Base-by-base conservation (phyloP, 306 rosid species). In the Cicer chorassanicum region DNA sequence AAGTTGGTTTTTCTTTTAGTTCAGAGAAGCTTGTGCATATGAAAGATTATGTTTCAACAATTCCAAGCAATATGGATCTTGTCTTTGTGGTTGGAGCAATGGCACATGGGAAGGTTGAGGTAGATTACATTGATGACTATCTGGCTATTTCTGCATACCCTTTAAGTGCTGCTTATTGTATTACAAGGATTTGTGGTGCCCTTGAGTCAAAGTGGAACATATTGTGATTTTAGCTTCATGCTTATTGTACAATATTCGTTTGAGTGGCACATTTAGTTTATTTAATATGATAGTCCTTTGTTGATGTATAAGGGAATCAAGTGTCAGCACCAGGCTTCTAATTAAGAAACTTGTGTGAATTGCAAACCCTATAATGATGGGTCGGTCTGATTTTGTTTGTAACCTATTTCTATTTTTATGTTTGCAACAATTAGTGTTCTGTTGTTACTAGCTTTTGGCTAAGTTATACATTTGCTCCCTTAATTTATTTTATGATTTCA, bases 161-260 rank as follows among this genome's bases (percentile, higher is more conserved):
- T 19, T 73, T 87, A 62, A 91, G 92, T 76, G 97, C 95, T 67
- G 95, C 92, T 1, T 81, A 66, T 74, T 91, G 97, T 50, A 85
- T 87, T 56, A 13, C 91, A 16, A 89, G 84, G 84, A 86, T 91
- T 60, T 75, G 83, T 50, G 71, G 50, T 24, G 89, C 92, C 11
- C 50, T 89, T 53, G 92, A 87, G 75, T 41, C 12, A 9, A 86
- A 86, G 80, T 89, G 91, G 94, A 85, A 86, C 62, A 82, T 91
- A 60, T 61, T 84, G 67, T 91, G 87, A 89, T 65, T 74, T 44
- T 50, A 57, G 46, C 78, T 44, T 51, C 44, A 24, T 54, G n/a
- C 72, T 11, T 7, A 5, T 42, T 45, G 29, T 45, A 65, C 53
- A 43, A 10, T 73, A 43, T 64, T 40, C 7, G 11, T 15, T 40